Percentiles rank a stretch among this genome's conserved stretches.
Conservation (phyloP, 202 grass and related monocot species). For the Schoenoplectus triqueter region DNA sequence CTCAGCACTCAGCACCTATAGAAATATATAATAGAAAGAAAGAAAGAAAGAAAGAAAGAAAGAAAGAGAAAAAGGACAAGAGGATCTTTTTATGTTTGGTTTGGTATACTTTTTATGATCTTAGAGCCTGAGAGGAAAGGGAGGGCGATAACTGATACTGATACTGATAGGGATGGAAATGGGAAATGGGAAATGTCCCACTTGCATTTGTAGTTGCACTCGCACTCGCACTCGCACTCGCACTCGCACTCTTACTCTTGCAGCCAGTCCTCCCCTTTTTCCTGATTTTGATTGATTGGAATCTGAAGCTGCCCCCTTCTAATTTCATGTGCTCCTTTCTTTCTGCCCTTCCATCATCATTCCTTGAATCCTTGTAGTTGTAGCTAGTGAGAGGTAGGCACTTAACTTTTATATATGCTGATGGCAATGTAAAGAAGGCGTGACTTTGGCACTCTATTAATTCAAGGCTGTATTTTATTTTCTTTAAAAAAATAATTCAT, state of each 20-base stretch:
- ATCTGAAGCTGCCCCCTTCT: constrained; percentile 24
- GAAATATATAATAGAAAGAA: not conserved
- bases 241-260: too few relatives aligned
- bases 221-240: too few relatives aligned
- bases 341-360: not conserved
- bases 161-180: constrained; percentile 26
- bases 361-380: too few relatives aligned
- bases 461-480: too few relatives aligned
- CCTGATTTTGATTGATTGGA: constrained; percentile 46
- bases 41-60: not conserved
- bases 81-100: not conserved
- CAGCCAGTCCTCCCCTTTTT: constrained; percentile 20
- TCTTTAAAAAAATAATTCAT: too few relatives aligned
- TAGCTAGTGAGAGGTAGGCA: too few relatives aligned
- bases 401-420: too few relatives aligned
- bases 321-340: not conserved
- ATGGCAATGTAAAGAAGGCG: too few relatives aligned
- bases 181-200: constrained; percentile 38
- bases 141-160: not conserved
- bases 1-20: not conserved
- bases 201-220: constrained; percentile 21
- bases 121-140: too few relatives aligned
- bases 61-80: not conserved
- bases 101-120: constrained; percentile 19
- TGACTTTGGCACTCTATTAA: too few relatives aligned